These are phyloP conservation scores for Lavandula angustifolia DNA, from an alignment of 257 asterid species.

Conservation along the genomic window DNA sequence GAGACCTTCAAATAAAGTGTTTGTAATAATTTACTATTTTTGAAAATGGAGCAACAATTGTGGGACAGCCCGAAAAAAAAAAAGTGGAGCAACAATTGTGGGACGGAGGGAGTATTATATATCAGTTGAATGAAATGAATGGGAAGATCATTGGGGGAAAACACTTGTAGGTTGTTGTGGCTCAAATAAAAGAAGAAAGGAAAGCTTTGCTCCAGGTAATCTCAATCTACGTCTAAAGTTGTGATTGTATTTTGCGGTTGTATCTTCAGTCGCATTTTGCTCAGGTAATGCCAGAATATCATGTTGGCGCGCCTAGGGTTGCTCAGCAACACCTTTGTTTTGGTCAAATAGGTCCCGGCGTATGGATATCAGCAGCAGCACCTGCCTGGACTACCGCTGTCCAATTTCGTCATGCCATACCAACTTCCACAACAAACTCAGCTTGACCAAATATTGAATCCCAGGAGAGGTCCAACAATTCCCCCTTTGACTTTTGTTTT, in stretches of 20 bases:
- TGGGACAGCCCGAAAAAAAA: no score
- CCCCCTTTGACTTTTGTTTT: no score
- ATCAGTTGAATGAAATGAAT: constrained; percentile 58
- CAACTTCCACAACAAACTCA: constrained; percentile 50
- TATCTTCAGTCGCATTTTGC: constrained; percentile 58
- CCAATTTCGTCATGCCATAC: no score
- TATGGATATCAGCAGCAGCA: constrained; percentile 45
- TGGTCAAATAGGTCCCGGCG: no score
- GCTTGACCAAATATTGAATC: constrained; percentile 45
- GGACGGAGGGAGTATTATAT: no score
- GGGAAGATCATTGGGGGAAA: constrained; percentile 84
- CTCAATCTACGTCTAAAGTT: neutral
- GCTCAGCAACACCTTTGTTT: no score
- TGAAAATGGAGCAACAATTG: no score
- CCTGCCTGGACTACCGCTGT: constrained; percentile 34
- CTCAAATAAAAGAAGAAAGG: constrained; percentile 84
- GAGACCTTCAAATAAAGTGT: no score
- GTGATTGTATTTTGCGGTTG: neutral
- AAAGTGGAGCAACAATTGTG: no score
- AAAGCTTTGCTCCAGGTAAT: constrained; percentile 70
- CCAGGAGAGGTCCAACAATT: constrained; percentile 59
- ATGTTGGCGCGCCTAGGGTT: constrained; percentile 48
- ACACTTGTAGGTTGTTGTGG: constrained; percentile 74
- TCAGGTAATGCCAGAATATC: constrained; percentile 52
- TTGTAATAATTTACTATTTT: no score